A percentile compares a stretch with the other conserved stretches of the same genome.
Conservation (phyloP, 2,329 filamentous ascomycete genomes). For the Penicillium hesseltinei region DNA sequence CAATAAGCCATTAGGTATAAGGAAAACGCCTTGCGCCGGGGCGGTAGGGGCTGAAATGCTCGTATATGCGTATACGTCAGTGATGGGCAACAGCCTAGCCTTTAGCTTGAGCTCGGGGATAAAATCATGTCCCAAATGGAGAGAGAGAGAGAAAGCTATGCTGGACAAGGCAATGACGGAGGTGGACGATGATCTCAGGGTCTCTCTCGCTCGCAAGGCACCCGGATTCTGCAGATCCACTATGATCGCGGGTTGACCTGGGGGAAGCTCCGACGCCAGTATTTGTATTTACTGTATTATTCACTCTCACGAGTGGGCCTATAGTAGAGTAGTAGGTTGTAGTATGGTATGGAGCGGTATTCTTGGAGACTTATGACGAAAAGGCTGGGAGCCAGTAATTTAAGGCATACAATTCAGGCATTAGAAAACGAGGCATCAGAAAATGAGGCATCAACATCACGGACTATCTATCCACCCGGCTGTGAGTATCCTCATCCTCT, state of each 20-base stretch:
- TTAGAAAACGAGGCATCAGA: neutral
- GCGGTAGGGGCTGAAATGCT: neutral
- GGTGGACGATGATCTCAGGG: slow-evolving; percentile 1
- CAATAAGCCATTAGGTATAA: slow-evolving; percentile 7
- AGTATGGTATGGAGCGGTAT: neutral
- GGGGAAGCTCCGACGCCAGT: slow-evolving; percentile 3
- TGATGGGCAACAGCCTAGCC: neutral
- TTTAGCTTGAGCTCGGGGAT: neutral
- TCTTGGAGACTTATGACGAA: neutral
- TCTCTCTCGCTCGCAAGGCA: slow-evolving; percentile 6
- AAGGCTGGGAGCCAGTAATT: neutral
- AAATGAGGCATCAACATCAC: neutral
- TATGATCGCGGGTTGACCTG: neutral
- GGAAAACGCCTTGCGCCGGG: slow-evolving; percentile 14
- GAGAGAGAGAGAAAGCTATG: neutral
- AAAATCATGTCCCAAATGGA: neutral
- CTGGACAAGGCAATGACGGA: neutral
- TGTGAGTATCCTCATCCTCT: neutral
- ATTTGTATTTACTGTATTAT: slow-evolving; percentile 2
- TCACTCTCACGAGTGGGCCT: neutral
- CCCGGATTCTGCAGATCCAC: slow-evolving; percentile 8
- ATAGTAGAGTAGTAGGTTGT: neutral
- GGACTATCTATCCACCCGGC: slow-evolving; percentile 9
- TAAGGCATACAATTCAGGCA: neutral
- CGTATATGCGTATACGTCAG: neutral